These are phyloP conservation scores for Suillus alpinus DNA, from an alignment of 768 basidiomycete genomes.

Conservation along the genomic window DNA sequence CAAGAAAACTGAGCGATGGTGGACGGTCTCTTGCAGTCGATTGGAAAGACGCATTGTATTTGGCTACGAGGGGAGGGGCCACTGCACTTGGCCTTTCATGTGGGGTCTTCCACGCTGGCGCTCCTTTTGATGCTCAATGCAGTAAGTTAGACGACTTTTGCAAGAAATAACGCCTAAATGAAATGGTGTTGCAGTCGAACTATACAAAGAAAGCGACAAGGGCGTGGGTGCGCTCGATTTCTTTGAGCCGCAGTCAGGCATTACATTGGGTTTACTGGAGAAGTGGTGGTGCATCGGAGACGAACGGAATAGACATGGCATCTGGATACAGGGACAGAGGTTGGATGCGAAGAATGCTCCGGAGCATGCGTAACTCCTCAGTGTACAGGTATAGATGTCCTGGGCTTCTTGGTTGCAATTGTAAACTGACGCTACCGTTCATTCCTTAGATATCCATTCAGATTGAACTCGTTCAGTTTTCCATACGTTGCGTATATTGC, in stretches of 20 bases:
- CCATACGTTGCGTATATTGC: background rate
- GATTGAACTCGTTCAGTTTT: background rate
- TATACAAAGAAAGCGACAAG: background rate
- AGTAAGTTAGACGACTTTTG: conserved; percentile 42
- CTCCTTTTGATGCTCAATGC: conserved; percentile 72
- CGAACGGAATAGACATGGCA: conserved; percentile 53
- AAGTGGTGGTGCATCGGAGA: conserved; percentile 92
- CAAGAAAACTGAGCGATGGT: conserved; percentile 25
- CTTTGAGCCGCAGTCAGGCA: conserved; percentile 33
- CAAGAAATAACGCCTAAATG: background rate
- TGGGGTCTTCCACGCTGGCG: conserved; percentile 59
- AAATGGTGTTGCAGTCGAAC: background rate
- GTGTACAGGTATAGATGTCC: background rate
- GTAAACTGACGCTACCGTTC: background rate
- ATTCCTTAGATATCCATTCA: background rate
- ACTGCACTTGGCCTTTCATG: conserved; percentile 59
- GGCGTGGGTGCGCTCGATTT: conserved; percentile 73
- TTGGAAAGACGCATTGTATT: conserved; percentile 80
- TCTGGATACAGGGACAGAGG: conserved; percentile 76
- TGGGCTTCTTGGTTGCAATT: background rate
- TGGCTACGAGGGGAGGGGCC: conserved; percentile 81
- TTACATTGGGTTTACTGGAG: conserved; percentile 61
- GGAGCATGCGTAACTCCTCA: too few relatives aligned
- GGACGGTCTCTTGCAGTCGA: conserved; percentile 47
- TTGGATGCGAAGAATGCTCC: background rate